Conservation (phyloP, 2,329 filamentous ascomycete genomes). For the Teratosphaeria destructans region DNA sequence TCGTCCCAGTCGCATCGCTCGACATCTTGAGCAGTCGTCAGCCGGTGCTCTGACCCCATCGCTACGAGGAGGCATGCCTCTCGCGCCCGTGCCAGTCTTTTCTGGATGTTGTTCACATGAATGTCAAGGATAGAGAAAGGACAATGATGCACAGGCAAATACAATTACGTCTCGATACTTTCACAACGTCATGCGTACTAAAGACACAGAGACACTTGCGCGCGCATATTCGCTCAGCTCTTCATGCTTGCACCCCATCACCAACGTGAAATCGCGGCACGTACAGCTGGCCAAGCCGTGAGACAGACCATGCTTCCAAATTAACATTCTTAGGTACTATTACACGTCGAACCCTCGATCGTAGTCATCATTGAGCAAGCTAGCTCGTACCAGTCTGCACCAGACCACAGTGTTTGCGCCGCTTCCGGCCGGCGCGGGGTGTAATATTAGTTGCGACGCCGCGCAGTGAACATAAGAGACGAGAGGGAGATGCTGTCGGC, state of each 20-base stretch:
- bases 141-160: background rate
- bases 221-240: background rate
- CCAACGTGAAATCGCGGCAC: background rate
- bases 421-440: background rate
- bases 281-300: background rate
- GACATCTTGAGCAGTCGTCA: background rate
- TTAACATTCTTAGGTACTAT: background rate
- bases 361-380: background rate
- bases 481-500: background rate
- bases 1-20: background rate
- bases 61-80: too few species aligned
- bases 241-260: background rate
- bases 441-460: background rate
- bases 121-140: background rate
- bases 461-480: constrained; percentile 1
- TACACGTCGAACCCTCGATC: background rate
- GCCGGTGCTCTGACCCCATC: too few species aligned
- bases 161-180: background rate
- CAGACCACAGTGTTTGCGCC: background rate
- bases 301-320: background rate
- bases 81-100: background rate
- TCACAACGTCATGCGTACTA: background rate
- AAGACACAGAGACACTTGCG: background rate
- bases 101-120: background rate
- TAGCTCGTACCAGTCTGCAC: background rate